Base-by-base conservation (phyloP, 2,329 filamentous ascomycete genomes). In the Phaeophleospora eucalypticola region DNA sequence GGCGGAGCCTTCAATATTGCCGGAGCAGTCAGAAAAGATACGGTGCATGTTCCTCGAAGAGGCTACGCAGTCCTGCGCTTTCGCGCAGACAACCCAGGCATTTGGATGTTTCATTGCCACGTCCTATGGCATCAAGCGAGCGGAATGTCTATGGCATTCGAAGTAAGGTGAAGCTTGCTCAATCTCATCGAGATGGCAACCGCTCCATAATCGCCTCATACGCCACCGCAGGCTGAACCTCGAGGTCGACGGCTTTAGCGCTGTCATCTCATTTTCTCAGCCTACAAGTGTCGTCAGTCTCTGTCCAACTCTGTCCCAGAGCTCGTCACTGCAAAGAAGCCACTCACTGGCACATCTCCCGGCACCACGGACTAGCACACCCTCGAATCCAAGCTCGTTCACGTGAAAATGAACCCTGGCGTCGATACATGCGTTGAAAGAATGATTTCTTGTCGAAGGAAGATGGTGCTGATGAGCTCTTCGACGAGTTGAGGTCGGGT, bases 51-150 rank as follows among this genome's bases (percentile, higher is more conserved):
- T 12, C 66, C 65, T 10, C 37, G 62, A 4, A 53, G 58, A 41
- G 68, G 67, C 16, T 68, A 70, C 47, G 64, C 65, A 1, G 59
- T 70, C 1, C 38, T 70, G 10, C 56, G 67, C 3, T 64, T 71
- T 33, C 53, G 48, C 10, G 56, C 67, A 3, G 61, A 70, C 43
- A 70, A 69, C 45, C 53, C 60, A 6, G 68, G 68, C 1, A 41
- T 70, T 9, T 70, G 67, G 68, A 56, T 68, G 35, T 60, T 70
- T 37, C 68, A 70, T 47, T 70, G 67, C 32, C 66, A 69, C 55
- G 59, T 68, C 1, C 46, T 69, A 4, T 69, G 66, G 57, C 67
- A 55, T 36, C 20, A 50, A 35, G 47, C 45, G n/a, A 50, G 39
- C 17, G 49, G 46, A 9, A 52, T 52, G 57, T 51, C 51, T 4